Conservation (phyloP, 108 stramenopile species). For the Ochromonas danica region DNA sequence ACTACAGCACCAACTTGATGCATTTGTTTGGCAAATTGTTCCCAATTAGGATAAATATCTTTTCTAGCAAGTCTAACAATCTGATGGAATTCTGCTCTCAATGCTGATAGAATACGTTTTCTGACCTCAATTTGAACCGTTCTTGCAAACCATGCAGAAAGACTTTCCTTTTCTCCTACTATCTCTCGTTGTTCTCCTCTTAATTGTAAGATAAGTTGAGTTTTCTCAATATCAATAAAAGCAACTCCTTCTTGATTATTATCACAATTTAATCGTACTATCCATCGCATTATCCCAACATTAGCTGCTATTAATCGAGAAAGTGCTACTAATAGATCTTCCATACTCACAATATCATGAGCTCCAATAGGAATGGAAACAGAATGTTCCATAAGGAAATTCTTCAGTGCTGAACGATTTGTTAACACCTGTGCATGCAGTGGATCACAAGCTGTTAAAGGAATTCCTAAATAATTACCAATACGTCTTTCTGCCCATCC, state of each 20-base stretch:
- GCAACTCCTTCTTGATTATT: slow-evolving; percentile 36
- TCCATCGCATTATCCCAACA: slow-evolving; percentile 50
- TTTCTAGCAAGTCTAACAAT: slow-evolving; percentile 4
- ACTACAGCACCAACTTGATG: slow-evolving; percentile 49
- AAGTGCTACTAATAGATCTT: slow-evolving; percentile 53
- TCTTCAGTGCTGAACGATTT: slow-evolving; percentile 47
- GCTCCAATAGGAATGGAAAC: slow-evolving; percentile 54
- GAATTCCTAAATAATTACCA: slow-evolving; percentile 38
- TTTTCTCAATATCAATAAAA: slow-evolving; percentile 42
- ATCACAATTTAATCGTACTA: slow-evolving; percentile 36
- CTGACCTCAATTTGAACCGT: slow-evolving; percentile 53
- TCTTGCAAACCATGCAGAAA: slow-evolving; percentile 45
- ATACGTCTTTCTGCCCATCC: slow-evolving; percentile 53
- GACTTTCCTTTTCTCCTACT: neutral
- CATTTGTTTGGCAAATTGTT: slow-evolving; percentile 35
- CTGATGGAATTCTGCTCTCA: slow-evolving; percentile 32
- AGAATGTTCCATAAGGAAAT: slow-evolving; percentile 46
- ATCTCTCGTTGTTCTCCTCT: neutral
- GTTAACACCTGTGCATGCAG: slow-evolving; percentile 11
- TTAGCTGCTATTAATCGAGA: slow-evolving; percentile 53
- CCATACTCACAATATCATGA: slow-evolving; percentile 56
- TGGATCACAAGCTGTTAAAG: slow-evolving; percentile 47
- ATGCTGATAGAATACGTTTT: slow-evolving; percentile 41
- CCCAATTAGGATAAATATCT: slow-evolving; percentile 38
- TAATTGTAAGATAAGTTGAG: neutral